A percentile compares a stretch with the other conserved stretches of the same genome.
phyloP scores from a whole-genome alignment of 106 monocot genomes.

The Apostasia shenzhenica region DNA sequence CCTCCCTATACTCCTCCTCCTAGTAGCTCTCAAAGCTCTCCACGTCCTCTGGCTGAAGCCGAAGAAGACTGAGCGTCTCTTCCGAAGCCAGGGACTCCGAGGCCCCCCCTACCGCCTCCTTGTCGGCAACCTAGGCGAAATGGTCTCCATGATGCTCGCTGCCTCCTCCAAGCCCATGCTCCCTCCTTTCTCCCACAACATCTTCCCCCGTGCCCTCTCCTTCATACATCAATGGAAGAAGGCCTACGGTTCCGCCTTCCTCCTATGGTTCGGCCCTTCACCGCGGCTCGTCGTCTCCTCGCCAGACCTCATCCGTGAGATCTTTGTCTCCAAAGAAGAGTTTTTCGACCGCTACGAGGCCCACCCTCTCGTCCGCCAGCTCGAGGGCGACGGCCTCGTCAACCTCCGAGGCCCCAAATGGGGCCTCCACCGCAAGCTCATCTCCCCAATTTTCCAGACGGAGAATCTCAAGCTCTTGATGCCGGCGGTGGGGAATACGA shows the following conservation, averaged over 20 bases:
- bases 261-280: slow-evolving; percentile 80
- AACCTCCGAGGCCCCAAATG: slow-evolving; percentile 74
- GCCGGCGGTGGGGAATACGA: slow-evolving; percentile 46
- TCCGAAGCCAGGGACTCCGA: slow-evolving; percentile 54
- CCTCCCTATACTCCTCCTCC: neutral
- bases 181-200: slow-evolving; percentile 5
- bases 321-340: slow-evolving; percentile 51
- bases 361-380: slow-evolving; percentile 73
- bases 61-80: slow-evolving; percentile 44
- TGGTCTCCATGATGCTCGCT: neutral
- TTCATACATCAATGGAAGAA: slow-evolving; percentile 3
- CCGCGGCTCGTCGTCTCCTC: slow-evolving; percentile 57
- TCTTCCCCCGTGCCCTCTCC: slow-evolving; percentile 4
- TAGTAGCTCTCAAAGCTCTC: slow-evolving; percentile 21
- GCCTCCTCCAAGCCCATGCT: slow-evolving; percentile 2
- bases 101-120: slow-evolving; percentile 68
- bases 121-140: slow-evolving; percentile 43
- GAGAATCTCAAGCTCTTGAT: slow-evolving; percentile 80
- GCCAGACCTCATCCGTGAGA: slow-evolving; percentile 75
- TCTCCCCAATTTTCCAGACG: slow-evolving; percentile 69
- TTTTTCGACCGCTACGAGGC: slow-evolving; percentile 79
- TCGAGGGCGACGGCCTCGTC: slow-evolving; percentile 78
- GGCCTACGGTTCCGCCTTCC: slow-evolving; percentile 36
- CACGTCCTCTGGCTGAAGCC: slow-evolving; percentile 65
- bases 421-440: slow-evolving; percentile 67